Evolutionary conservation across 2,329 filamentous ascomycete species (phyloP).

Genomic region (Fusarium solani-melongenae): DNA sequence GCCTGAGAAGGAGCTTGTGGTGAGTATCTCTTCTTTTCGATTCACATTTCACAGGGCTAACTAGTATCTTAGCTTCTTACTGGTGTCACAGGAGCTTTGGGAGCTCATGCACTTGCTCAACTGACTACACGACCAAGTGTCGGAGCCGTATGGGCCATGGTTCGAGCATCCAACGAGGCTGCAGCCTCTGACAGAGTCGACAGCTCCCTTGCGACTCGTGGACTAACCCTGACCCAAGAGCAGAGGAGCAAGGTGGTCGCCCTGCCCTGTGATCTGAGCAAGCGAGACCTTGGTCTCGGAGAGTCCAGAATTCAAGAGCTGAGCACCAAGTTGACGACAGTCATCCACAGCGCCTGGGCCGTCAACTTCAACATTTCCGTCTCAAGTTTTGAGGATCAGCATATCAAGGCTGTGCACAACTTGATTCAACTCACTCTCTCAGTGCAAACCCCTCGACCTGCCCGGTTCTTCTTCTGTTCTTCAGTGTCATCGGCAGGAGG

Average conservation of each 20-base stretch:
- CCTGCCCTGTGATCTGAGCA: conserved; percentile 34
- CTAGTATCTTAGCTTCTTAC: conserved; percentile 59
- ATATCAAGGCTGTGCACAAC: conserved; percentile 58
- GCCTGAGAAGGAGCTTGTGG: conserved; percentile 47
- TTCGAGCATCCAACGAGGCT: conserved; percentile 22
- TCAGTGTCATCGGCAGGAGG: conserved; percentile 52
- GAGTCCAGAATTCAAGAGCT: conserved; percentile 46
- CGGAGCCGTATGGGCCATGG: conserved; percentile 55
- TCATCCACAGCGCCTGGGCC: conserved; percentile 65
- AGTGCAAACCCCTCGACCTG: conserved; percentile 1
- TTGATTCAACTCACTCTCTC: conserved; percentile 54
- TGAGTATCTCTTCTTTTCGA: conserved; percentile 23
- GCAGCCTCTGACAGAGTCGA: conserved; percentile 18
- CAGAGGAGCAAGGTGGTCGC: conserved; percentile 41
- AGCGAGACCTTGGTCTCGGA: conserved; percentile 27
- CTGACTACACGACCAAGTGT: conserved; percentile 68
- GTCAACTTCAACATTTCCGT: conserved; percentile 67
- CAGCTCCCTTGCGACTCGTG: conserved; percentile 21
- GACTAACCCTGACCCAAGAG: conserved; percentile 5
- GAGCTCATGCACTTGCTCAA: conserved; percentile 67
- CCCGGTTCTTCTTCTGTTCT: conserved; percentile 62
- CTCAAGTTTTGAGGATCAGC: conserved; percentile 59
- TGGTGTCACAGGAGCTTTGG: conserved; percentile 70
- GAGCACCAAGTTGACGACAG: conserved; percentile 48
- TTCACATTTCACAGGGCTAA: not conserved